Base-by-base conservation (phyloP, 257 asterid genomes). In the Penstemon eatonii region DNA sequence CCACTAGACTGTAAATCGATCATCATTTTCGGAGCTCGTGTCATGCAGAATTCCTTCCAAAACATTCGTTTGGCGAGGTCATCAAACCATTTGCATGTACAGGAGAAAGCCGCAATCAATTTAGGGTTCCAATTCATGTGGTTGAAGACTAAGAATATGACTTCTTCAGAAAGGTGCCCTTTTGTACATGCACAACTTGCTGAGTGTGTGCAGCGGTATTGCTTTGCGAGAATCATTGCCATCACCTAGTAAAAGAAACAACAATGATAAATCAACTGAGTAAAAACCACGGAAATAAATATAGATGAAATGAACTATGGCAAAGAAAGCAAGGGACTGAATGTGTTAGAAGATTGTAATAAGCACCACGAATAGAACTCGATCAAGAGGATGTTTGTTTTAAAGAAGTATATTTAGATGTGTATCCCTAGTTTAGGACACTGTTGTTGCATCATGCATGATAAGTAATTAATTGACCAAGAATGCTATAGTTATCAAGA, bases 11-110 rank as follows among this genome's bases (percentile, higher is more conserved):
- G 96, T 69, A 90, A 71, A 76, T 93, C 98, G n/a, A 83, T 85
- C 96, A 85, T 90, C 97, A 93, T 93, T 69, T 84, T 93, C 3
- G 97, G 98, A 53, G 98, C 97, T 47, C 98, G 81, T 2, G 96
- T 88, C 73, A 85, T 90, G 78, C 98, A 93, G 73, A 88, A 93
- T 79, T 88, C 97, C 66, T 90, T 93, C 97, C 99, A 93, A 5
- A 93, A 92, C 40, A 88, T 82, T 36, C 97, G 87, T 72, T 88
- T 90, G 58, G 97, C 94, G 6, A 90, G 90, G 74, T 93, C 98
- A 39, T 93, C 95, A 59, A 93, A 90, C 98, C 98, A 93, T 85
- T 93, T 93, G 85, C 97, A 90, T 3, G 78, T 78, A 68, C 95
- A 86, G 53, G 98, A 90, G 60, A 93, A 86, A 10, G 91, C 49